Percentiles rank a stretch among this genome's conserved stretches.
Conservation (phyloP, 805 yeast species). For the Candida peoriensis region DNA sequence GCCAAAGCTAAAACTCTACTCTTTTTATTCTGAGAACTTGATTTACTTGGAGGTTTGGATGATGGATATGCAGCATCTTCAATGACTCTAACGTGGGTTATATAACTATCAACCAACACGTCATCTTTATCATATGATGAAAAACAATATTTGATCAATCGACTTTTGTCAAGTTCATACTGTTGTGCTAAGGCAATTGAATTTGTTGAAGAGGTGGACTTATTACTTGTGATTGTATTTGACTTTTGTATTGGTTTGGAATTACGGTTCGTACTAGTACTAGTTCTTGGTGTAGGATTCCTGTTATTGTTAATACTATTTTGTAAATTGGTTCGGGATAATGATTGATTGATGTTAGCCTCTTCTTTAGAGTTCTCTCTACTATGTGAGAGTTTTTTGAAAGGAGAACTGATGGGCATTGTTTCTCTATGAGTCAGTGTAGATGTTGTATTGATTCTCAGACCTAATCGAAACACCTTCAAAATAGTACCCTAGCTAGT, state of each 20-base stretch:
- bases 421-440: background rate
- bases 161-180: conserved; percentile 49
- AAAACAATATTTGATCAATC: conserved; percentile 46
- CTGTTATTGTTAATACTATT: conserved; percentile 1
- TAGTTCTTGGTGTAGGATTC: conserved; percentile 9
- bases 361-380: conserved; percentile 29
- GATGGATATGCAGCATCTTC: conserved; percentile 73
- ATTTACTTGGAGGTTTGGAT: conserved; percentile 56
- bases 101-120: conserved; percentile 49
- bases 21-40: conserved; percentile 47
- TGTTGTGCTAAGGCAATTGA: conserved; percentile 45
- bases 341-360: background rate
- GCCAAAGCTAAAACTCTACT: conserved; percentile 54
- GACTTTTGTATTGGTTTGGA: conserved; percentile 21
- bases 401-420: conserved; percentile 32
- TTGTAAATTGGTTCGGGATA: too few species aligned
- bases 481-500: too few species aligned
- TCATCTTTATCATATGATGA: conserved; percentile 39
- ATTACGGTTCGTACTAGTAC: conserved; percentile 15
- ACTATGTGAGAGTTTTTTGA: conserved; percentile 28
- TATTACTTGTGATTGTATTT: conserved; percentile 21
- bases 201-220: conserved; percentile 25
- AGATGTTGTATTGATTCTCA: too few species aligned
- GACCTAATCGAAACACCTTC: too few species aligned
- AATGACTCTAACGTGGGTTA: conserved; percentile 69